Base-by-base conservation (phyloP, 2,329 filamentous ascomycete species). In the Laburnicola sp. region DNA sequence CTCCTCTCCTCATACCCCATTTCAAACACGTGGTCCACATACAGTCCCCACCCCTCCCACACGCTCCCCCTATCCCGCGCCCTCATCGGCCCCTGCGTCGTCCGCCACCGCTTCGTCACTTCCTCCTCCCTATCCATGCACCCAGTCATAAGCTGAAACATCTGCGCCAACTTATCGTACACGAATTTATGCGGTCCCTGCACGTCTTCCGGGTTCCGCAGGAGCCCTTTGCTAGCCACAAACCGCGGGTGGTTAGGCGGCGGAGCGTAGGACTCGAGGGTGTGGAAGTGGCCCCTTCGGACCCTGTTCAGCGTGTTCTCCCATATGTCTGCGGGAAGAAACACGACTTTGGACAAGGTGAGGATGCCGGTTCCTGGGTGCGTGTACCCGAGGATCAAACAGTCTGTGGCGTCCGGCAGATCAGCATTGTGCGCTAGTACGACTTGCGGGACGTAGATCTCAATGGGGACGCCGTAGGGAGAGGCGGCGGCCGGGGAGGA, bases 31-130 rank as follows among this genome's bases (percentile, higher is more conserved):
- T 23, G 31, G 45, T 64, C 60, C 4, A 69, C 11, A 30, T 30
- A 45, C 4, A 60, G 51, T 2, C 58, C 68, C 63, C 63, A 71
- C 0, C 69, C 69, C 53, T 71, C 69, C 69, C 69, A 71, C 28
- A 71, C 60, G 25, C 57, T 54, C 3, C 67, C 69, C 6, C 67
- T 53, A 27, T 57, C 50, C 31, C 7, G 42, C 36, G 22, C 51
- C 27, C 51, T 63, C 61, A 70, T 57, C 10, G 54, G 58, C 0
- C 66, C 67, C 2, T 7, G 34, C 2, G 48, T 58, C 3, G 46
- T 51, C 4, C 63, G 50, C 66, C 66, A 71, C 35, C 69, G 41
- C 60, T 71, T 71, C 10, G 67, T 70, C 8, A 70, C 23, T n/a
- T 58, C 48, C 3, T 54, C 40, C 47, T 71, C 69, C 1, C 68